phyloP scores from a whole-genome alignment of 176 grass and related monocot genomes.

The Lolium rigidum region DNA sequence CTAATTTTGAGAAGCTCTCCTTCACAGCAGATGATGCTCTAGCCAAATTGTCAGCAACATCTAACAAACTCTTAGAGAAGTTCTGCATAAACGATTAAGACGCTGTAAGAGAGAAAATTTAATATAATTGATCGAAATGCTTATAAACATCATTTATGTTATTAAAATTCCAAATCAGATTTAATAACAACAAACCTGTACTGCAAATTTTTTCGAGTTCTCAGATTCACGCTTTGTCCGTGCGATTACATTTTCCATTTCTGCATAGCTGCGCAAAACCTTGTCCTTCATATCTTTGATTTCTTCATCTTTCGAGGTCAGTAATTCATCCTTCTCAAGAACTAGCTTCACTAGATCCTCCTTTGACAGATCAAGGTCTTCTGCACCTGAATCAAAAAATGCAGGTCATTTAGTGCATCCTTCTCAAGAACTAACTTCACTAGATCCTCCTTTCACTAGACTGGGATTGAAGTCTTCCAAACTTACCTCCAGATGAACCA shows the following conservation, averaged over 20 bases:
- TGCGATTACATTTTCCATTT: conserved; percentile 74
- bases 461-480: conserved; percentile 7
- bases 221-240: conserved; percentile 76
- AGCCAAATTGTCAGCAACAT: conserved; percentile 75
- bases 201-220: conserved; percentile 69
- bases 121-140: background rate
- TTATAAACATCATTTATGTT: background rate
- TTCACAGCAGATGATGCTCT: conserved; percentile 71
- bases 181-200: conserved; percentile 56
- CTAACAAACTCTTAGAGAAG: conserved; percentile 72
- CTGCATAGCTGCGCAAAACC: conserved; percentile 75
- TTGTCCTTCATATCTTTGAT: conserved; percentile 73
- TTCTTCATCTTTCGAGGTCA: conserved; percentile 75
- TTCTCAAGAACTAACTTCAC: conserved; percentile 72
- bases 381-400: conserved; percentile 55
- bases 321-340: conserved; percentile 69
- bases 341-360: conserved; percentile 73
- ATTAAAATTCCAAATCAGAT: background rate
- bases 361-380: conserved; percentile 55
- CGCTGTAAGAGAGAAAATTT: conserved; percentile 19
- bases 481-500: conserved; percentile 44
- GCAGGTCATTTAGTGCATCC: conserved; percentile 41
- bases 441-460: conserved; percentile 41
- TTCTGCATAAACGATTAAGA: conserved; percentile 46
- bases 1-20: conserved; percentile 71